Evolutionary conservation across 805 yeast species (phyloP), one percentile per base, ranked within the genome.

Genomic region (Grigorovia jiainica): DNA sequence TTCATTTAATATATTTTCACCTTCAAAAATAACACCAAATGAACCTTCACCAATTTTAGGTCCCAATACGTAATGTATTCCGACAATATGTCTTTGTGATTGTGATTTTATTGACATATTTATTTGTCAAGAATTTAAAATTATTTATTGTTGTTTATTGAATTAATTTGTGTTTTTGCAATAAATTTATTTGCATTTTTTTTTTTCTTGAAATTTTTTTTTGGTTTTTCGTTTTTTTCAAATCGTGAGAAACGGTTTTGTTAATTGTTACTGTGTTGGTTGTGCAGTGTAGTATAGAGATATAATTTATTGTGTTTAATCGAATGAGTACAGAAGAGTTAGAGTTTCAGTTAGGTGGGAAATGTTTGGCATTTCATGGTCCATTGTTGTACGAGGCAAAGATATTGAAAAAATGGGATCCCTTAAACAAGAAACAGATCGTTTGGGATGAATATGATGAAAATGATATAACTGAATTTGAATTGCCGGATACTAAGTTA

Each of bases 331-430:
- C n/a, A n/a, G n/a, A 10, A 24, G 27, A 7, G 43, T 48, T n/a
- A n/a, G n/a, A n/a, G 45, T 47, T 58, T 36, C 53, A 49, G 25
- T 38, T 59, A 7, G 63, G 62, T 31, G 64, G 60, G 25, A 67
- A 63, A 49, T 81, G 83, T 43, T 66, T 86, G 52, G 95, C 95
- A 2, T 89, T 75, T 61, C 97, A 89, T 57, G 97, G 96, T 0
- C 95, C 95, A 1, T 63, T 89, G 48, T 72, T 89, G 8, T 89
- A 89, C 57, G 95, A 87, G 61, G 95, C 96, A 47, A 85, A 83
- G 54, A 74, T 89, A 15, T 54, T 82, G 39, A 78, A 76, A 53
- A 63, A 72, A 1, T 85, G 79, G 57, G 76, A 78, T 41, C 77
- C 81, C 0, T 70, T 19, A 33, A 42, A 17, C 39, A 44, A 17